Evolutionary conservation across 192 early-diverging fungal species (phyloP).

Genomic region (Coemansia sp.): DNA sequence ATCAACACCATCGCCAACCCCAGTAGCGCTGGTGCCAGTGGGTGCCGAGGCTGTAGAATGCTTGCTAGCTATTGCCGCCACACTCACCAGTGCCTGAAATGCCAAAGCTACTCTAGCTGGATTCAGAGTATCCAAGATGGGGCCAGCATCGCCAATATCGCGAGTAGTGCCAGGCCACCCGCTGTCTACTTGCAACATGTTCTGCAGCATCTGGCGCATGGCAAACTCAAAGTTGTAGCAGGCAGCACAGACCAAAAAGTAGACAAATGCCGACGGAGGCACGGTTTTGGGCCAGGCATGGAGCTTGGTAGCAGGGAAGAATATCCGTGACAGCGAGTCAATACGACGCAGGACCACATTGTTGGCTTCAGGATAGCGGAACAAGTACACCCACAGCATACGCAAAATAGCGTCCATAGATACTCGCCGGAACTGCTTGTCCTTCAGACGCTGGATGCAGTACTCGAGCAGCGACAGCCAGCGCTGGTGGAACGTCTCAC

Average conservation of each 20-base stretch:
- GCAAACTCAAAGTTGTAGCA: conserved; percentile 56
- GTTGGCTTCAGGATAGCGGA: conserved; percentile 77
- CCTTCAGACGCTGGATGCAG: conserved; percentile 71
- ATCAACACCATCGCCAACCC: conserved; percentile 1
- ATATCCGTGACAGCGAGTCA: conserved; percentile 50
- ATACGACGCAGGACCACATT: conserved; percentile 45
- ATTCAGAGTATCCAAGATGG: conserved; percentile 46
- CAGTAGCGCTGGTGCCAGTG: background rate
- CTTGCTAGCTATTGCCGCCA: conserved; percentile 43
- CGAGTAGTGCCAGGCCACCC: conserved; percentile 50
- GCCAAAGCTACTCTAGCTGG: conserved; percentile 46
- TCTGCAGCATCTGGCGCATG: conserved; percentile 39
- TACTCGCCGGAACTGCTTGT: conserved; percentile 69
- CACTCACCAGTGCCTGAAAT: conserved; percentile 43
- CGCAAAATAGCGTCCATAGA: conserved; percentile 77
- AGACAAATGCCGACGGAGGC: conserved; percentile 46
- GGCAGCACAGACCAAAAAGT: conserved; percentile 50
- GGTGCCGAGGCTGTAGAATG: background rate
- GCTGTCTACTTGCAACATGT: conserved; percentile 50
- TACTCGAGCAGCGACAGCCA: conserved; percentile 68
- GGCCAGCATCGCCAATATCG: conserved; percentile 37
- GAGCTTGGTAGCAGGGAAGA: conserved; percentile 53
- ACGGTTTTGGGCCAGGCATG: conserved; percentile 56
- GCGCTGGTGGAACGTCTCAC: conserved; percentile 83
- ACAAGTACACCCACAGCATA: conserved; percentile 91